A percentile compares a stretch with the other conserved stretches of the same genome.
phyloP scores from a whole-genome alignment of 495 filamentous ascomycete genomes.

The Penicillium mononematosum region DNA sequence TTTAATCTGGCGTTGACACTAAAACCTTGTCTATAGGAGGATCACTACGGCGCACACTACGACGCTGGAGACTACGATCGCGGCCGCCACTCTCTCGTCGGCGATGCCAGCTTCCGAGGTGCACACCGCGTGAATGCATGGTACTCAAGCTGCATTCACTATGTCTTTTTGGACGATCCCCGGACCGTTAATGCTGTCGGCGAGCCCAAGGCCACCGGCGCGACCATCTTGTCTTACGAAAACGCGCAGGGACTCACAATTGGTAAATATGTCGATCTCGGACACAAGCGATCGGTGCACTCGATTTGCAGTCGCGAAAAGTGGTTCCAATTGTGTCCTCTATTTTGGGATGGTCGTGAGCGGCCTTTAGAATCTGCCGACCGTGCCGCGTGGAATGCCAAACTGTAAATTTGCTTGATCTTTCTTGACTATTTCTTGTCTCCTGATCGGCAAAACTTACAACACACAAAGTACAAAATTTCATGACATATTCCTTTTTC shows the following conservation, averaged over 20 bases:
- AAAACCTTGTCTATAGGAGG: constrained; percentile 48
- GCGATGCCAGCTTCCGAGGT: constrained; percentile 60
- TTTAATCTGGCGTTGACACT: constrained; percentile 8
- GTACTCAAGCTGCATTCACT: constrained; percentile 69
- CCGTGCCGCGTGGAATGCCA: constrained; percentile 50
- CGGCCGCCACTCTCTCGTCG: constrained; percentile 66
- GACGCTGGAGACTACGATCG: constrained; percentile 62
- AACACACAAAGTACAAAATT: constrained; percentile 5
- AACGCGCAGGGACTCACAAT: constrained; percentile 63
- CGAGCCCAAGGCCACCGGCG: constrained; percentile 61
- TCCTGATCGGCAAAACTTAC: not conserved
- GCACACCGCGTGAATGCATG: constrained; percentile 65
- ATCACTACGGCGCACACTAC: constrained; percentile 66
- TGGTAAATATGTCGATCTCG: constrained; percentile 64
- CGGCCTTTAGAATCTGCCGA: constrained; percentile 47
- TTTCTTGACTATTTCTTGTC: not conserved
- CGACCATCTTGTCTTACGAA: constrained; percentile 63
- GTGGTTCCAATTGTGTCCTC: constrained; percentile 66
- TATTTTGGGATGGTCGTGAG: constrained; percentile 50
- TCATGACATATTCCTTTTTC: not conserved
- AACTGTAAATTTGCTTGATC: constrained; percentile 28
- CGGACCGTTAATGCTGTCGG: constrained; percentile 62
- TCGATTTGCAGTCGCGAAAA: constrained; percentile 59
- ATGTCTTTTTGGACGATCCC: constrained; percentile 67
- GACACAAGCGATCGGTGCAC: constrained; percentile 65